A percentile compares a stretch with the other conserved stretches of the same genome.
These are phyloP conservation scores for Salvia sclarea DNA, from an alignment of 305 asterid species.

Conservation along the genomic window DNA sequence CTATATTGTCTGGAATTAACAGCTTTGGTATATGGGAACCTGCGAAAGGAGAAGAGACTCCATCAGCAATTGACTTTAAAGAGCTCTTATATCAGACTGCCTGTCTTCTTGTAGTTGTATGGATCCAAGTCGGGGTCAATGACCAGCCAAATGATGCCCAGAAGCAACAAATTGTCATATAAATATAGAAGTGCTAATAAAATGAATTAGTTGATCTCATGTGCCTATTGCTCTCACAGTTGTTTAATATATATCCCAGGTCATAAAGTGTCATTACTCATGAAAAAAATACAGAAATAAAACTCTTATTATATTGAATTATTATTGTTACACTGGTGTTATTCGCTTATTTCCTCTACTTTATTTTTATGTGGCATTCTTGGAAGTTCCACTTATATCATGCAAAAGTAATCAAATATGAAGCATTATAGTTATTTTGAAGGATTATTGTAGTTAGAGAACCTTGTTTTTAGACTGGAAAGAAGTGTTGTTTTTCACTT, in stretches of 20 bases:
- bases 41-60: constrained; percentile 33
- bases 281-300: background rate
- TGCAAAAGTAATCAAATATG: background rate
- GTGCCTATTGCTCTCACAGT: background rate
- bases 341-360: background rate
- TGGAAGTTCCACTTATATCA: background rate
- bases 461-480: background rate
- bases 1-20: constrained; percentile 42
- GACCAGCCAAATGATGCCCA: background rate
- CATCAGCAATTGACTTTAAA: background rate
- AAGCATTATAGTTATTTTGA: background rate
- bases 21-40: constrained; percentile 78
- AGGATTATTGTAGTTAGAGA: background rate
- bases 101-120: too few relatives aligned
- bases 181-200: background rate
- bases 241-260: constrained; percentile 11
- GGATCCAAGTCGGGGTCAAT: too few relatives aligned
- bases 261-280: background rate
- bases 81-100: background rate
- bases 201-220: constrained; percentile 8
- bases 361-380: background rate
- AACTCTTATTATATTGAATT: background rate
- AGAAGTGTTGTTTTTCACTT: too few relatives aligned
- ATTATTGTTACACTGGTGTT: background rate
- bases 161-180: background rate